These are phyloP conservation scores for Yamadazyma buinensis DNA, from an alignment of 1,139 yeast genomes.

Conservation along the genomic window DNA sequence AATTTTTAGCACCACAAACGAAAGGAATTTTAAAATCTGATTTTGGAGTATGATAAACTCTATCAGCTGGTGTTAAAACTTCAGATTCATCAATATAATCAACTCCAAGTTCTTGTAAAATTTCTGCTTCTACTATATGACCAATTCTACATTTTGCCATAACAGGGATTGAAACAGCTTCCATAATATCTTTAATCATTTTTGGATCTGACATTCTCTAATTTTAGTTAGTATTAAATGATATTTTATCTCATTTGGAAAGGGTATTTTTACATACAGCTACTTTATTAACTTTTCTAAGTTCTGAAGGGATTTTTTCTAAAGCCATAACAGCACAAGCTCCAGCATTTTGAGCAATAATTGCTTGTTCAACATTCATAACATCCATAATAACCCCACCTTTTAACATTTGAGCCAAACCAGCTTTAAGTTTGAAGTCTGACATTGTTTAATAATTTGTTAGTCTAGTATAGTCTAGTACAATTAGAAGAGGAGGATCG, in stretches of 20 bases:
- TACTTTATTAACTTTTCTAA: slow-evolving; percentile 79
- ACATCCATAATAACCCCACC: slow-evolving; percentile 62
- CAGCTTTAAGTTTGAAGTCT: slow-evolving; percentile 67
- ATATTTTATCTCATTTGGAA: too few species aligned
- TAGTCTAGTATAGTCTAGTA: too few species aligned
- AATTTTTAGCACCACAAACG: slow-evolving; percentile 82
- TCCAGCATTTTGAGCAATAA: slow-evolving; percentile 77
- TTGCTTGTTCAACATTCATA: slow-evolving; percentile 45
- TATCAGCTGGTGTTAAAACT: slow-evolving; percentile 81
- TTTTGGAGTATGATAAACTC: slow-evolving; percentile 62
- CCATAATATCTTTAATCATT: slow-evolving; percentile 76
- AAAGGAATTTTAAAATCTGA: slow-evolving; percentile 66
- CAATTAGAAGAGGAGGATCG: too few species aligned
- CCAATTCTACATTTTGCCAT: slow-evolving; percentile 92
- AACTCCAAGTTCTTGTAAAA: slow-evolving; percentile 66
- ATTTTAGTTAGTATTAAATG: too few species aligned
- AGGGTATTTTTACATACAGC: too few species aligned
- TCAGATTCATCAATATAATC: slow-evolving; percentile 87
- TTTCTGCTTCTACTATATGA: slow-evolving; percentile 80
- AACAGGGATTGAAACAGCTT: slow-evolving; percentile 68
- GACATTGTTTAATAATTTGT: slow-evolving; percentile 20
- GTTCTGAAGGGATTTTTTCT: slow-evolving; percentile 84
- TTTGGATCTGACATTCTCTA: slow-evolving; percentile 88
- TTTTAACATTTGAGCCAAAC: slow-evolving; percentile 85
- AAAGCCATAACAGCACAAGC: slow-evolving; percentile 92